Evolutionary conservation across 139 green algal genomes (phyloP).

Genomic region (Chlorella ohadii): DNA sequence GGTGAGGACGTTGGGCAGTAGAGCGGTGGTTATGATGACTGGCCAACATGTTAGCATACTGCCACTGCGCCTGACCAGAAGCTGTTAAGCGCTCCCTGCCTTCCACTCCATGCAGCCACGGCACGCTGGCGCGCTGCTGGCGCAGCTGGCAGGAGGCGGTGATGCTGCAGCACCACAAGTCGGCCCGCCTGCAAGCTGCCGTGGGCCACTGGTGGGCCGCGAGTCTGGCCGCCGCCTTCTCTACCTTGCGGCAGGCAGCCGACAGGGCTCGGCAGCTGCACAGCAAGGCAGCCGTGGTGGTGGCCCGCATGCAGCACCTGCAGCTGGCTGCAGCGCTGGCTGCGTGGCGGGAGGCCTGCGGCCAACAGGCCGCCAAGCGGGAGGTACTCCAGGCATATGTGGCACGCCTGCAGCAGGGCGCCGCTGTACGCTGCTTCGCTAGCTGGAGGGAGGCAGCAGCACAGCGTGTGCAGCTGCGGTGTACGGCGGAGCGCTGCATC

Average conservation of each 20-base stretch:
- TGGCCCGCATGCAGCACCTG: neutral
- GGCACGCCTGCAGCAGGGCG: neutral
- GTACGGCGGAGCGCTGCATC: neutral
- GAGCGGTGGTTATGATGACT: too few relatives aligned
- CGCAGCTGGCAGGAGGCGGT: neutral
- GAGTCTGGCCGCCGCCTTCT: neutral
- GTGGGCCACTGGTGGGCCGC: neutral
- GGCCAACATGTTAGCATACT: too few relatives aligned
- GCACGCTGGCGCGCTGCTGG: neutral
- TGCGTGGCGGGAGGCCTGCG: neutral
- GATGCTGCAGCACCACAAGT: neutral
- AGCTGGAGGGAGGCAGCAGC: neutral
- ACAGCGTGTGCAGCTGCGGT: neutral
- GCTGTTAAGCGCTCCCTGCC: too few relatives aligned
- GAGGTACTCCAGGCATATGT: neutral
- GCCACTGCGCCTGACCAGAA: too few relatives aligned
- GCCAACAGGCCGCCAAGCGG: neutral
- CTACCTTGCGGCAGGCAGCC: neutral
- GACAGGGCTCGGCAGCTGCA: neutral
- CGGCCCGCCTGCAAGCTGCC: neutral
- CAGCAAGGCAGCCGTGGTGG: neutral
- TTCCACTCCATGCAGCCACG: neutral
- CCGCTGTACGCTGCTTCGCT: neutral
- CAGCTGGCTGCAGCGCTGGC: neutral
- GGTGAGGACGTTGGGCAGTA: neutral